Evolutionary conservation across 352 stramenopile genomes (phyloP).

Genomic region (Phytophthora colocasiae): DNA sequence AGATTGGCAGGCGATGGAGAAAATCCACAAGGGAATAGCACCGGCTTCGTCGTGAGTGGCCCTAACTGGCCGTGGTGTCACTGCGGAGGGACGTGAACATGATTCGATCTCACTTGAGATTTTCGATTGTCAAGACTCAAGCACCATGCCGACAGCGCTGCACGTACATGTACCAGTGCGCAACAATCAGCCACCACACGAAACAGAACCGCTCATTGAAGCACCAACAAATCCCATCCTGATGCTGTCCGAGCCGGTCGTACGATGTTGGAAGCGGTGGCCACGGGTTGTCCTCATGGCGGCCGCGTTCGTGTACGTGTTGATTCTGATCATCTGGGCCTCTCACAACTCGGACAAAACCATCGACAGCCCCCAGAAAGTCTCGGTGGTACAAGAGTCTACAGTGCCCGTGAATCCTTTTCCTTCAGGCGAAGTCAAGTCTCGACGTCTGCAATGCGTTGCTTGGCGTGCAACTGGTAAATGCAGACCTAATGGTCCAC

Average conservation of each 20-base stretch:
- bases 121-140: slow-evolving; percentile 15
- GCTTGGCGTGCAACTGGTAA: slow-evolving; percentile 32
- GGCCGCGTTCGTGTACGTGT: slow-evolving; percentile 22
- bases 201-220: slow-evolving; percentile 24
- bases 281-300: slow-evolving; percentile 15
- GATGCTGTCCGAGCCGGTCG: slow-evolving; percentile 2
- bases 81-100: background rate
- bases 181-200: slow-evolving; percentile 3
- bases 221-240: background rate
- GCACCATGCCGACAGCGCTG: background rate
- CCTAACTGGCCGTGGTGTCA: slow-evolving; percentile 11
- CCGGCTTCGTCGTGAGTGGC: slow-evolving; percentile 15
- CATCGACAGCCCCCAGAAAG: background rate
- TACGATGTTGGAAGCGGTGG: slow-evolving; percentile 14
- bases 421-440: slow-evolving; percentile 5
- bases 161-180: background rate
- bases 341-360: slow-evolving; percentile 15
- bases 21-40: slow-evolving; percentile 28
- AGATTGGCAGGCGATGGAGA: slow-evolving; percentile 22
- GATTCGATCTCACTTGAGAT: slow-evolving; percentile 13
- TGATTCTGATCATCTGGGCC: slow-evolving; percentile 18
- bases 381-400: background rate
- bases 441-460: slow-evolving; percentile 28
- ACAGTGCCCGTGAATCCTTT: slow-evolving; percentile 8
- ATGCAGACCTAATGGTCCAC: slow-evolving; percentile 33